Evolutionary conservation across 129 eudicot species (phyloP), one percentile per base, ranked within the genome.

Genomic region (Lactuca sativa): DNA sequence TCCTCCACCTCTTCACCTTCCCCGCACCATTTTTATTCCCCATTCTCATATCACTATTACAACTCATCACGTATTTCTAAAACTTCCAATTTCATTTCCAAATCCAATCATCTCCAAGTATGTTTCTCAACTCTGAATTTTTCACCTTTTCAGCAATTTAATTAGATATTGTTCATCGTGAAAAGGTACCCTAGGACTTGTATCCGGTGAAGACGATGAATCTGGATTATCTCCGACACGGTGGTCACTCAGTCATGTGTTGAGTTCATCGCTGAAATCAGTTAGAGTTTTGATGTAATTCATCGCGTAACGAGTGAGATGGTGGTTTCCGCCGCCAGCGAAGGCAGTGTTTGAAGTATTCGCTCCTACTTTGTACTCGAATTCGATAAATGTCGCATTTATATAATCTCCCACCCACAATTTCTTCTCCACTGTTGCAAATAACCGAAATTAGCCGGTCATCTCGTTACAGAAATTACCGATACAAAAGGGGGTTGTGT

Each of bases 111-210:
- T 90, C 97, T 2, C 97, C 97, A 10, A 93, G 79, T 7, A 87
- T 78, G 7, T 73, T 62, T 71, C 95, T 71, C 11, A 93, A 83
- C 80, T 85, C 97, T 0, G 99, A 89, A 74, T 97, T 72, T 66
- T 85, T 93, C 13, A 81, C 95, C 82, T 93, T 93, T 77, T 90
- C 86, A n/a, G 93, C 89, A 95, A 93, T 93, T 86, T 93, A 93
- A 64, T 84, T 82, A n/a, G n/a, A 84, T 68, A 60, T 93, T 93
- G 80, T 93, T 93, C 97, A 85, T 89, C 84, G 90, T 77, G 87
- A 93, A 93, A 40, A 93, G 63, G 74, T 84, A 80, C 25, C 86
- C 66, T 54, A 0, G 83, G 83, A 17, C 75, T 82, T 14, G 51
- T 68, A 38, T 86, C 92, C 0, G 96, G 90, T 9, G 88, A 88